Percentiles rank a stretch among this genome's conserved stretches.
These are phyloP conservation scores for Cryphonectria nitschkei DNA, from an alignment of 2,329 filamentous ascomycete genomes.

Conservation along the genomic window DNA sequence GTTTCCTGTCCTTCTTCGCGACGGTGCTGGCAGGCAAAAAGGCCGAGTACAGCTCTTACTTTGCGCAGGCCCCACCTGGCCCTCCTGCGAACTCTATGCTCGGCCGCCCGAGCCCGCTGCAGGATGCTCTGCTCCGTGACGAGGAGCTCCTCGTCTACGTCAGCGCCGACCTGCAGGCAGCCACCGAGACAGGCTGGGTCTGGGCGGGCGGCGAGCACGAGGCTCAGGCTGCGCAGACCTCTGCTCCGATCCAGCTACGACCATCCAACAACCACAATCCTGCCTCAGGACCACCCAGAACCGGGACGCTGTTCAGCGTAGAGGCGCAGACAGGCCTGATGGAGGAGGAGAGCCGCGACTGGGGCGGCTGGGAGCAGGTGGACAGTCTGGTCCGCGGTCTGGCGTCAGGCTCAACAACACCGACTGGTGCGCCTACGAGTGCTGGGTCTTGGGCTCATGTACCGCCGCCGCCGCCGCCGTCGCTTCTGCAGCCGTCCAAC, in stretches of 20 bases:
- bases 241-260: constrained; percentile 29
- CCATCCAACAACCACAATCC: constrained; percentile 19
- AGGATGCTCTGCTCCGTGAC: constrained; percentile 59
- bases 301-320: constrained; percentile 46
- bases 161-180: constrained; percentile 83
- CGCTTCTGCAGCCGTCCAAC: constrained; percentile 19
- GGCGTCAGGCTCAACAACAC: constrained; percentile 39
- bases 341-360: constrained; percentile 64
- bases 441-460: constrained; percentile 23
- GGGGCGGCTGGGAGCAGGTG: constrained; percentile 80
- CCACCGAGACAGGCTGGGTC: constrained; percentile 78
- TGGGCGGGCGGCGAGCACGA: constrained; percentile 70
- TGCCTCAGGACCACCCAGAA: constrained; percentile 35
- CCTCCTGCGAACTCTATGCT: constrained; percentile 36
- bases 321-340: constrained; percentile 57
- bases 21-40: constrained; percentile 63
- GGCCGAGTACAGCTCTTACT: constrained; percentile 47
- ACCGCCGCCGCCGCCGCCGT: constrained; percentile 19
- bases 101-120: constrained; percentile 33
- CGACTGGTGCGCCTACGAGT: constrained; percentile 22
- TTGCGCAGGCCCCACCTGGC: constrained; percentile 38
- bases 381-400: constrained; percentile 65
- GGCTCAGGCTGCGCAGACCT: constrained; percentile 41
- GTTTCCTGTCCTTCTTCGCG: constrained; percentile 81
- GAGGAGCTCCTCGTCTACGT: constrained; percentile 89